These are phyloP conservation scores for Beauveria pseudobassiana DNA, from an alignment of 2,329 filamentous ascomycete species.

Conservation along the genomic window DNA sequence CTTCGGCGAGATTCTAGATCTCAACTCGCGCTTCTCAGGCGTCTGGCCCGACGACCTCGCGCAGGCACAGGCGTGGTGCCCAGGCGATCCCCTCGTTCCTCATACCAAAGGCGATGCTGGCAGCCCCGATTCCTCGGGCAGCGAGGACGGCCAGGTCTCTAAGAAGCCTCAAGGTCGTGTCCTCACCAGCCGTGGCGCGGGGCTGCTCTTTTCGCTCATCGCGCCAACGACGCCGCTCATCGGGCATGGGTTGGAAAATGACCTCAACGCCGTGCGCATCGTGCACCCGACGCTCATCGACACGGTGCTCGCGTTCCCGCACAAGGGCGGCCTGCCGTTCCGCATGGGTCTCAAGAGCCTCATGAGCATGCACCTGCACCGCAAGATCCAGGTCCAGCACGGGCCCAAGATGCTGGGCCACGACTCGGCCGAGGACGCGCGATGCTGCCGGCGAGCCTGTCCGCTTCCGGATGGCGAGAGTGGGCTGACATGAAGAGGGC, in stretches of 20 bases:
- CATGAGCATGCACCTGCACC: constrained; percentile 59
- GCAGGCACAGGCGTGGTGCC: constrained; percentile 52
- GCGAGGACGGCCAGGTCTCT: constrained; percentile 22
- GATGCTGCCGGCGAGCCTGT: constrained; percentile 84
- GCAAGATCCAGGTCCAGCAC: constrained; percentile 69
- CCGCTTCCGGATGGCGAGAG: constrained; percentile 57
- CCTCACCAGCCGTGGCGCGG: constrained; percentile 68
- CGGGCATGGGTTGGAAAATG: constrained; percentile 92
- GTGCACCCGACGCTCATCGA: constrained; percentile 82
- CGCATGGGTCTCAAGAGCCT: constrained; percentile 73
- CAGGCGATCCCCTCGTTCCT: constrained; percentile 17
- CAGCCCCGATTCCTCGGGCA: constrained; percentile 10
- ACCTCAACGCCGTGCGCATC: constrained; percentile 77
- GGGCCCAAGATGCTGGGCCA: constrained; percentile 54
- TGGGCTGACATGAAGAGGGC: constrained; percentile 60
- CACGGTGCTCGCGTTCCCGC: constrained; percentile 77
- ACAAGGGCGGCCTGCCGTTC: constrained; percentile 66
- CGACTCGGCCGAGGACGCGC: constrained; percentile 87
- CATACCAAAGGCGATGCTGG: constrained; percentile 19
- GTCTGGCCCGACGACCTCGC: constrained; percentile 71
- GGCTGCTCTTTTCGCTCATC: constrained; percentile 69
- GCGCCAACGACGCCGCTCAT: constrained; percentile 74
- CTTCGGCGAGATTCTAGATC: constrained; percentile 74
- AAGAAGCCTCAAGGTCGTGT: constrained; percentile 60
- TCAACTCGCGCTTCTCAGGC: constrained; percentile 89